Percentiles rank a stretch among this genome's conserved stretches.
These are phyloP conservation scores for Gastrodia elata DNA, from an alignment of 106 monocot species.

Conservation along the genomic window DNA sequence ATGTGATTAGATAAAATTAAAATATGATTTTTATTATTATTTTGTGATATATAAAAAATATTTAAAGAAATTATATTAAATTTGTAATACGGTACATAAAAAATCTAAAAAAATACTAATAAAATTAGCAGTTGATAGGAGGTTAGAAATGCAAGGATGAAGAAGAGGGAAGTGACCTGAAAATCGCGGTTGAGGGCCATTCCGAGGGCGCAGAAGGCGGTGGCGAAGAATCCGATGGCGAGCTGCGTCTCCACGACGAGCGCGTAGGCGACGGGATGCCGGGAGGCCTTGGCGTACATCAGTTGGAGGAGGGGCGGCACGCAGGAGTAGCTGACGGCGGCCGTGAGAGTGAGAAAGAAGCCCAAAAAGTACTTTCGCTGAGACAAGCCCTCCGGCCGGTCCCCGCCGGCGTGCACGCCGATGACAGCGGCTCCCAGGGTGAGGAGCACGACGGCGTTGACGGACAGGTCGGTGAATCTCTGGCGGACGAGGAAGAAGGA, in stretches of 20 bases:
- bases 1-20: too few species aligned
- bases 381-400: conserved; percentile 2
- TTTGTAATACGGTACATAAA: too few species aligned
- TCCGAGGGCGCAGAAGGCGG: conserved; percentile 8
- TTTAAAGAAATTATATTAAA: too few species aligned
- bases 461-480: conserved; percentile 15
- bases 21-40: too few species aligned
- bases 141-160: too few species aligned
- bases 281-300: conserved; percentile 6
- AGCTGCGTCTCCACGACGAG: conserved; percentile 30
- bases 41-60: too few species aligned
- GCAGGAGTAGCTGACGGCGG: conserved; percentile 10
- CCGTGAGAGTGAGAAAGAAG: conserved; percentile 11
- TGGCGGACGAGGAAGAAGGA: conserved; percentile 19
- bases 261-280: conserved; percentile 8
- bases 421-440: conserved; percentile 13
- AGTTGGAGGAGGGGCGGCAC: conserved; percentile 18
- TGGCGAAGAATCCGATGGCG: conserved; percentile 13
- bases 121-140: too few species aligned
- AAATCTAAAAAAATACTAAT: too few species aligned
- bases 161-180: too few species aligned
- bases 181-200: conserved; percentile 13
- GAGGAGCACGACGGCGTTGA: conserved; percentile 17
- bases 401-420: conserved; percentile 5
- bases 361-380: conserved; percentile 11